Percentiles rank a stretch among this genome's conserved stretches.
Conservation (phyloP, 805 yeast species). For the Millerozyma acaciae region DNA sequence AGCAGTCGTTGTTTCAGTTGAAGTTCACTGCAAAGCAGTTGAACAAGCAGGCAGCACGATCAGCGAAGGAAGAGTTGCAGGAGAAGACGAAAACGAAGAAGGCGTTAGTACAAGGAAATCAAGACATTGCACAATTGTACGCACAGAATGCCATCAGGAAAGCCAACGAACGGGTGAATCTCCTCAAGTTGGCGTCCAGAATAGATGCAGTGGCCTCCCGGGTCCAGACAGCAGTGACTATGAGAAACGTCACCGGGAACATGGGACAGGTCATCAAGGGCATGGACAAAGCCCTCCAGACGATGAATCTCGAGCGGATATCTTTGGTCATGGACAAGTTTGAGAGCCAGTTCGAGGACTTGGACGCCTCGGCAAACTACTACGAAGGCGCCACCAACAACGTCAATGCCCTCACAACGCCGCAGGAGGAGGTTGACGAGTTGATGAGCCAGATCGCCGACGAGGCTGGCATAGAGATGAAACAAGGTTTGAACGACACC, state of each 20-base stretch:
- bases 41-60: conserved; percentile 82
- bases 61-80: conserved; percentile 83
- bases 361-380: conserved; percentile 90
- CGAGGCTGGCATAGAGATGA: conserved; percentile 92
- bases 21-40: conserved; percentile 93
- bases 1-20: conserved; percentile 58
- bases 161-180: conserved; percentile 76
- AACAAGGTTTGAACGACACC: conserved; percentile 74
- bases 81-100: conserved; percentile 89
- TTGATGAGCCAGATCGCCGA: conserved; percentile 91
- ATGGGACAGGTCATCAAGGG: conserved; percentile 92
- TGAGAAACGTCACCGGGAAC: conserved; percentile 91
- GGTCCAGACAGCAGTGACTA: conserved; percentile 96
- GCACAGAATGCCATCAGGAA: conserved; percentile 96
- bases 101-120: conserved; percentile 79
- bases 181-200: conserved; percentile 78
- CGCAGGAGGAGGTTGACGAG: conserved; percentile 92
- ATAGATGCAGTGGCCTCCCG: conserved; percentile 95
- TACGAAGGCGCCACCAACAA: conserved; percentile 87
- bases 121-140: conserved; percentile 88
- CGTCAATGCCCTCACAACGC: conserved; percentile 84
- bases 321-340: conserved; percentile 96
- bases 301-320: conserved; percentile 91
- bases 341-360: conserved; percentile 92
- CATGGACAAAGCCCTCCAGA: conserved; percentile 93